A percentile compares a stretch with the other conserved stretches of the same genome.
Conservation (phyloP, 139 green algal genomes). For the Volvox reticuliferus region DNA sequence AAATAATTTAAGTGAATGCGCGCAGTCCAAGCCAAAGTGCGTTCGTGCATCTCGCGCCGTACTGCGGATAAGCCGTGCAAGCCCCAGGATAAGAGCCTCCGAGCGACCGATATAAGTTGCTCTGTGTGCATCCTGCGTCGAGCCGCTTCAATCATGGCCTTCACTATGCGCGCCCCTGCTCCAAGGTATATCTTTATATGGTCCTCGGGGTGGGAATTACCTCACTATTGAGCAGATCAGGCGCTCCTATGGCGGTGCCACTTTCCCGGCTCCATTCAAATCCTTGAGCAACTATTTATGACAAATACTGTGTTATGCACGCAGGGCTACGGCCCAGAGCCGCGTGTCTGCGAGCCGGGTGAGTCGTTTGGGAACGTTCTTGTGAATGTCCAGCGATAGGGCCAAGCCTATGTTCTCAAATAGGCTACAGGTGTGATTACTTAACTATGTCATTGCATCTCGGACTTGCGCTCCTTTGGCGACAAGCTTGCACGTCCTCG, state of each 20-base stretch:
- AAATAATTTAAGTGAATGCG: no score
- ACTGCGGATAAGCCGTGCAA: background rate
- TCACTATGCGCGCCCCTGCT: conserved; percentile 43
- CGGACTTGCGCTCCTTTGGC: background rate
- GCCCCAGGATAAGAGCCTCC: background rate
- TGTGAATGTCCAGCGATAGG: no score
- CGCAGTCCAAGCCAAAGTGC: background rate
- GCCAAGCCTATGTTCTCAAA: no score
- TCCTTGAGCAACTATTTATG: background rate
- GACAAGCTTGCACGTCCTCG: background rate
- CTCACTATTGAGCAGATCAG: background rate
- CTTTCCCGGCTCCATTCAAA: background rate
- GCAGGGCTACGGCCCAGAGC: conserved; percentile 50
- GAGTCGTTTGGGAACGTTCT: background rate
- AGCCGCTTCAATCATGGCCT: conserved; percentile 28
- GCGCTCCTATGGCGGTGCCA: background rate
- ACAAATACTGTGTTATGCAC: background rate
- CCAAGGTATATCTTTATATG: background rate
- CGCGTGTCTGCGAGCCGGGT: conserved; percentile 44
- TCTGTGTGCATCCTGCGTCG: conserved; percentile 20
- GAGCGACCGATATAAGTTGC: background rate
- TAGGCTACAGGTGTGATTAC: no score
- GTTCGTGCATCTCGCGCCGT: conserved; percentile 4
- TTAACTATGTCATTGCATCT: no score
- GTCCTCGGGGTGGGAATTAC: background rate